Base-by-base conservation (phyloP, 371 early-diverging fungal genomes). In the Apophysomyces sp. region DNA sequence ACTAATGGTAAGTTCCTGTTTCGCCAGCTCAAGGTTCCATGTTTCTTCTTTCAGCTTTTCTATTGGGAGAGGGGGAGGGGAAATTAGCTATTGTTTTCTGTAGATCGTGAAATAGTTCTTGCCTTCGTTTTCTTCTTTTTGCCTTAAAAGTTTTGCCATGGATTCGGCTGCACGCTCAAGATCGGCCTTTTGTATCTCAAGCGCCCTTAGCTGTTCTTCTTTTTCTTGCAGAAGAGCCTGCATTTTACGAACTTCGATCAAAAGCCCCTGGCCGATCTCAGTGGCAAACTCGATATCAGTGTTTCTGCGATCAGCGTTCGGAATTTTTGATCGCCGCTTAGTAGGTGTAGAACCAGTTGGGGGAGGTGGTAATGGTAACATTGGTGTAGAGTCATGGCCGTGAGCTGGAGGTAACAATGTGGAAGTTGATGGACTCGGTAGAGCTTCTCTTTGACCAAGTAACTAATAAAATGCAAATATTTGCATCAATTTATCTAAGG, bases 101-200 rank as follows among this genome's bases (percentile, higher is more conserved):
- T 60, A 31, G 40, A 31, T 21, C 21, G 21, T 31, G 21, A 16
- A 16, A 31, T 36, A 27, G 4, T 7, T 27, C 24, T 57, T 81
- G 82, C 87, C 85, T 75, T 87, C 86, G 30, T 66, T 67, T 69
- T 88, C 84, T 59, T 86, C 84, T 15, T 77, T 76, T 16, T 76
- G 72, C 7, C 80, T 70, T 13, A 83, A 53, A 55, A 81, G 80
- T 36, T 81, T 81, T 31, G 74, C 74, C 62, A 85, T 73, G 13
- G 79, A 69, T 57, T 91, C 90, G 32, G 82, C 71, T 34, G 73
- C 73, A 24, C 82, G 77, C 41, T 85, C 87, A 40, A 76, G 78
- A 49, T 89, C 89, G 12, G 75, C 78, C 55, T 82, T 80, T 28
- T 84, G 76, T 18, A 78, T 75, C 44, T 89, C 88, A 4, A 87